Evolutionary conservation across 2,329 filamentous ascomycete species (phyloP).

Genomic region (Fusarium hostae): DNA sequence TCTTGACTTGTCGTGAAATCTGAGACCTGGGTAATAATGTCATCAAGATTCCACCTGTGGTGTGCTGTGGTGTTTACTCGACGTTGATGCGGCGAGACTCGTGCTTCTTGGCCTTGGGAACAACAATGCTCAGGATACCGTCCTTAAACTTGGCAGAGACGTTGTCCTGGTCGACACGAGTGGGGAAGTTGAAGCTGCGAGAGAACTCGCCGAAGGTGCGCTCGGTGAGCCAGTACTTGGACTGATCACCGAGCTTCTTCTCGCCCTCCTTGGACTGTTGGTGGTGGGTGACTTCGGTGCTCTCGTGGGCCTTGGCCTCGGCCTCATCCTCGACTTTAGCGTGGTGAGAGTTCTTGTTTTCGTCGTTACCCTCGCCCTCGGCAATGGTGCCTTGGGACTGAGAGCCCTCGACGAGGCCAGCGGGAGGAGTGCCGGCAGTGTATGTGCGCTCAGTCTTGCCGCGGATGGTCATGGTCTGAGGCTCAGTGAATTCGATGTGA

Average conservation of each 20-base stretch:
- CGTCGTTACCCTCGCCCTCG: conserved; percentile 54
- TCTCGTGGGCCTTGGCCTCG: conserved; percentile 33
- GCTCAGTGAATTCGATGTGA: conserved; percentile 81
- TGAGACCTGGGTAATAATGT: not conserved
- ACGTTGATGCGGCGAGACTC: conserved; percentile 66
- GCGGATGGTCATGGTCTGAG: conserved; percentile 76
- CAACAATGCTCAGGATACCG: conserved; percentile 70
- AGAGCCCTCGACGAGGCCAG: conserved; percentile 60
- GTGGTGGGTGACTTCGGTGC: conserved; percentile 39
- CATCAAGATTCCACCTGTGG: not conserved
- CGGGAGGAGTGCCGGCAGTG: conserved; percentile 63
- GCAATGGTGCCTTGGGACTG: conserved; percentile 53
- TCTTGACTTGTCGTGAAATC: not conserved
- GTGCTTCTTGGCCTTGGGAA: conserved; percentile 74
- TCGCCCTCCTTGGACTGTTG: conserved; percentile 43
- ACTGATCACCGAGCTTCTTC: conserved; percentile 53
- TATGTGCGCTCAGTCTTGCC: conserved; percentile 75
- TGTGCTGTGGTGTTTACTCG: conserved; percentile 51
- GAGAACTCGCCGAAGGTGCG: conserved; percentile 74
- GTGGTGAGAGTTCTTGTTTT: conserved; percentile 59
- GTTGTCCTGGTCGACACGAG: conserved; percentile 68
- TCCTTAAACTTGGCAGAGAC: conserved; percentile 73
- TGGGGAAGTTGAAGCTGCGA: conserved; percentile 75
- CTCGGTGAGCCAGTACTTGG: conserved; percentile 78
- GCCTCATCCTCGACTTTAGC: conserved; percentile 74